Percentiles rank a stretch among this genome's conserved stretches.
phyloP scores from a whole-genome alignment of 2,329 filamentous ascomycete genomes.

The Penicillium sp. region DNA sequence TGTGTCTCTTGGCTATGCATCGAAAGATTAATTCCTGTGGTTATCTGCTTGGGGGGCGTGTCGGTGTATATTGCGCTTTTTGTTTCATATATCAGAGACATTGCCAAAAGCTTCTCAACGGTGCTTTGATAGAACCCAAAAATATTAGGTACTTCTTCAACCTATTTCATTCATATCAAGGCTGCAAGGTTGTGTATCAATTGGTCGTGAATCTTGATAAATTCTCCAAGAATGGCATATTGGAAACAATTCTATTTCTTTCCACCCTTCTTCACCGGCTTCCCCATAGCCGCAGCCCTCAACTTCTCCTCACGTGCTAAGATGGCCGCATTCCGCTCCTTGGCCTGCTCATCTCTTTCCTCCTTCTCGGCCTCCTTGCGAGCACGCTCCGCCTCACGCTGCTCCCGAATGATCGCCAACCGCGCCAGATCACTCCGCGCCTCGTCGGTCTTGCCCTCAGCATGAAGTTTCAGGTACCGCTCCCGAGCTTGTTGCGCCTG shows the following conservation, averaged over 20 bases:
- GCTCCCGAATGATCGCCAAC: conserved; percentile 77
- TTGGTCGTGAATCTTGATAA: background rate
- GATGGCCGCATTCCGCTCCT: conserved; percentile 34
- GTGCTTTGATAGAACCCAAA: background rate
- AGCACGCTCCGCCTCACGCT: conserved; percentile 78
- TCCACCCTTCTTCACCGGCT: conserved; percentile 30
- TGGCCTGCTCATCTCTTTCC: conserved; percentile 44
- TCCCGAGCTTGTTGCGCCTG: conserved; percentile 88
- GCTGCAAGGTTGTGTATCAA: background rate
- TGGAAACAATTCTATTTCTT: conserved; percentile 26
- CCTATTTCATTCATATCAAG: background rate
- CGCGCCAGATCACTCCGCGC: conserved; percentile 85
- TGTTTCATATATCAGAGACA: conserved; percentile 10
- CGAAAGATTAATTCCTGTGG: conserved; percentile 10
- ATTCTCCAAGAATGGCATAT: background rate
- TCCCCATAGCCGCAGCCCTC: conserved; percentile 40
- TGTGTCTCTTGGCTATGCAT: conserved; percentile 17
- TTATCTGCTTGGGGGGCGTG: conserved; percentile 18
- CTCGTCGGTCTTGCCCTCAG: conserved; percentile 95
- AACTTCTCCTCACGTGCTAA: conserved; percentile 42
- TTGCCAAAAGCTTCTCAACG: background rate
- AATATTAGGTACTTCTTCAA: background rate
- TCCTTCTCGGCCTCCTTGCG: conserved; percentile 75
- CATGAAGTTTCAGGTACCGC: conserved; percentile 86
- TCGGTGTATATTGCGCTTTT: conserved; percentile 27